phyloP scores from a whole-genome alignment of 2,329 filamentous ascomycete species.

The Cercospora nicotianae region DNA sequence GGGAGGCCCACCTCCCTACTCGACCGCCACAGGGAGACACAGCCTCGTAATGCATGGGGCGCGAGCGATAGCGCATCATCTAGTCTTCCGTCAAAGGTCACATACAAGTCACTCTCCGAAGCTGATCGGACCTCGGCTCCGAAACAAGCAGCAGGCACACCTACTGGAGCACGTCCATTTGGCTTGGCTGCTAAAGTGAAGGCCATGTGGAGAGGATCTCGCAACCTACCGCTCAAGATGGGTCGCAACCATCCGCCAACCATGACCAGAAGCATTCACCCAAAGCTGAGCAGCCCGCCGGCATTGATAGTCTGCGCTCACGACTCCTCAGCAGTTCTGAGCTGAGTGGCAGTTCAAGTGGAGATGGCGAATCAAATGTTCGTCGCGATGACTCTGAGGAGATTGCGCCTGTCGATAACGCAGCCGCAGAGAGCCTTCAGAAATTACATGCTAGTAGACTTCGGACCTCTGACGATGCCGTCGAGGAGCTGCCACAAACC shows the following conservation, averaged over 20 bases:
- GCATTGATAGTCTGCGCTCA: not conserved
- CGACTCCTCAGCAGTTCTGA: not conserved
- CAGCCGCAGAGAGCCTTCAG: not conserved
- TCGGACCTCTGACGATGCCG: not conserved
- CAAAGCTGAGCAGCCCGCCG: not conserved
- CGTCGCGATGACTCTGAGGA: not conserved
- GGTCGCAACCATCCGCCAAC: not conserved
- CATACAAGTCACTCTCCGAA: conserved; percentile 12
- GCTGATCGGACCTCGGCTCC: conserved; percentile 13
- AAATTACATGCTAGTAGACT: not conserved
- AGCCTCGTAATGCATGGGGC: conserved; percentile 5
- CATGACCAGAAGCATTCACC: not conserved
- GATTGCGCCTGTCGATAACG: not conserved
- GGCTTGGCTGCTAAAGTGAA: conserved; percentile 1
- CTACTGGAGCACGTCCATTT: conserved; percentile 1
- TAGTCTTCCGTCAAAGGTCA: conserved; percentile 4
- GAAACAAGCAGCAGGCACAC: conserved; percentile 4
- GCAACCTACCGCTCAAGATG: not conserved
- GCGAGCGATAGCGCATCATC: not conserved
- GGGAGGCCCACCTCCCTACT: not conserved
- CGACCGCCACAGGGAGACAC: conserved; percentile 5
- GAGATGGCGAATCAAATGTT: not conserved
- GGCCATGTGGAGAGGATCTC: not conserved
- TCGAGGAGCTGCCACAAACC: not conserved
- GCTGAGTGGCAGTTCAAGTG: not conserved